Evolutionary conservation across 2,329 filamentous ascomycete genomes (phyloP), one percentile per base, ranked within the genome.

Genomic region (Phoma sp.): DNA sequence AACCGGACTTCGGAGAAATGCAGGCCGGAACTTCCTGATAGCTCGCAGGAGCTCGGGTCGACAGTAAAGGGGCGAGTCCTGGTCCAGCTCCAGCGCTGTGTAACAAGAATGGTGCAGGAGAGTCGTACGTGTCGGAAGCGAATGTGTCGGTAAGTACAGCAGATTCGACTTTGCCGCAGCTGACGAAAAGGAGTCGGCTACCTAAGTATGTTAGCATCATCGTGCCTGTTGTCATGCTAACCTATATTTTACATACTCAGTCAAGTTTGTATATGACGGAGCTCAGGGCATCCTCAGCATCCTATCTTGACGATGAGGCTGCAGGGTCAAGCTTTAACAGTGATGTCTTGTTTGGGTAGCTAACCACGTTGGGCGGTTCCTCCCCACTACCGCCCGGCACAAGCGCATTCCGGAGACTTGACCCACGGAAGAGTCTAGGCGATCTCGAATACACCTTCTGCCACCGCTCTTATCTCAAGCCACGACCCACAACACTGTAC

Each of bases 401-500:
- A 39, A 45, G 17, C 22, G 17, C 29, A 29, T 36, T 40, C 51
- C 51, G 45, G 45, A 49, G 12, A 39, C 39, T 36, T 36, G 19
- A 25, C 45, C 24, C 39, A 54, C 32, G 27, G 21, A 29, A 45
- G 7, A 31, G 19, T 39, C 33, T 19, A 40, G 45, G 9, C 32
- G n/a, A 44, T 48, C 33, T 27, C 33, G 35, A 35, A 38, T 29
- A 27, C 22, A 46, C 41, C 25, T 47, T 37, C 17, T 43, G 43
- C 39, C 35, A 25, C 6, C 29, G 40, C 27, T 27, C 15, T 1
- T 24, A 29, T 40, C 21, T 44, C 22, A 38, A 55, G 44, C 40
- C 51, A 49, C 35, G 39, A 48, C n/a, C 38, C 32, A 48, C 33
- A 33, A 24, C 19, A 35, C 27, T 49, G 45, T 33, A 21, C 43